Conservation (phyloP, 257 asterid species). For the Nicotiana noctiflora region DNA sequence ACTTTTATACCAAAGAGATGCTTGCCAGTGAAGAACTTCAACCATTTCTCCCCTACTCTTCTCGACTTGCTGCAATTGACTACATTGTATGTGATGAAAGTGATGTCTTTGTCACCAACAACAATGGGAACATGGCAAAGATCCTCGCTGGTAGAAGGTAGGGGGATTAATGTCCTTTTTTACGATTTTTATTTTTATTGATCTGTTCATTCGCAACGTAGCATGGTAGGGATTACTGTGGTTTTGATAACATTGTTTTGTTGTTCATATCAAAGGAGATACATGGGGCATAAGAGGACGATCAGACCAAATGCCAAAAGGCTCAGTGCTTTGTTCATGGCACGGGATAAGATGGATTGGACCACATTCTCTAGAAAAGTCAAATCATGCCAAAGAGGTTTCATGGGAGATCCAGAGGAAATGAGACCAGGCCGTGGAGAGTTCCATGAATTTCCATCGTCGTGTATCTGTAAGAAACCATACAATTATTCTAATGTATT, state of each 20-base stretch:
- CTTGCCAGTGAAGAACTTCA: constrained; percentile 72
- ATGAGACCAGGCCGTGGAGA: constrained; percentile 89
- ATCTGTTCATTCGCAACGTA: too few relatives aligned
- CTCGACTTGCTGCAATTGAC: constrained; percentile 95
- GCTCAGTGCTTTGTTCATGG: constrained; percentile 68
- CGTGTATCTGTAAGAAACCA: constrained; percentile 78
- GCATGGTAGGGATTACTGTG: background rate
- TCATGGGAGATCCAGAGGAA: constrained; percentile 99
- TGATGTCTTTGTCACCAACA: constrained; percentile 93
- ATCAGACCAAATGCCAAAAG: constrained; percentile 91
- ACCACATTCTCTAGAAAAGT: constrained; percentile 68
- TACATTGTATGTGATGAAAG: constrained; percentile 93
- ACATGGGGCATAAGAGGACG: constrained; percentile 93
- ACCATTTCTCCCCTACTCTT: constrained; percentile 72
- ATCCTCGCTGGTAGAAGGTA: constrained; percentile 98
- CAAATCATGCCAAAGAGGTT: constrained; percentile 87
- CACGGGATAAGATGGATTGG: constrained; percentile 73
- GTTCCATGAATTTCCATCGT: constrained; percentile 83
- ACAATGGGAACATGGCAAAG: constrained; percentile 99
- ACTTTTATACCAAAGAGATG: constrained; percentile 90
- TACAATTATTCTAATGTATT: constrained; percentile 22
- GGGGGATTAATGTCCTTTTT: constrained; percentile 2
- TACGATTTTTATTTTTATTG: background rate
- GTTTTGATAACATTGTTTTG: background rate
- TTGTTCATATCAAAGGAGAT: constrained; percentile 49